phyloP scores from a whole-genome alignment of 148 eudicot species.

The Rhododendron williamsianum region DNA sequence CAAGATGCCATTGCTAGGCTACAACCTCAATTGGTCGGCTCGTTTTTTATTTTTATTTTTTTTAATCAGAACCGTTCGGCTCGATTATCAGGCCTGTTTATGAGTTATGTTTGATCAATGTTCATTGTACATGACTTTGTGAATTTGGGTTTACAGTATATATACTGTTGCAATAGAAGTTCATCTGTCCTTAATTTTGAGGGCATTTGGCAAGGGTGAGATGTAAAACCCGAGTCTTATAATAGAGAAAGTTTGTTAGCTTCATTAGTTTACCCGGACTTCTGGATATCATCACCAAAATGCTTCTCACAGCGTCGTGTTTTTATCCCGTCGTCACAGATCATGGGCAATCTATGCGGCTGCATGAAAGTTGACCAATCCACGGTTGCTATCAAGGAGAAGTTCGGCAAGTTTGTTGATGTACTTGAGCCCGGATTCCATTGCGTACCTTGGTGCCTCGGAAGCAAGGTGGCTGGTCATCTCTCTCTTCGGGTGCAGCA shows the following conservation, averaged over 20 bases:
- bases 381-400: slow-evolving; percentile 35
- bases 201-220: background rate
- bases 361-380: slow-evolving; percentile 38
- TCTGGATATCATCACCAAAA: background rate
- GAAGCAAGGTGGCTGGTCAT: slow-evolving; percentile 29
- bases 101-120: background rate
- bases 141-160: background rate
- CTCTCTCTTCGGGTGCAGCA: slow-evolving; percentile 38
- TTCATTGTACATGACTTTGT: background rate
- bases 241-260: background rate
- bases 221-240: background rate
- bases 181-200: background rate
- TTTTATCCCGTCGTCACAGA: slow-evolving; percentile 12
- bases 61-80: background rate
- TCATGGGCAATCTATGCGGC: slow-evolving; percentile 32
- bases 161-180: background rate
- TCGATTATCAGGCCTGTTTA: background rate
- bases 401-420: slow-evolving; percentile 32
- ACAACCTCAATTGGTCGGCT: background rate
- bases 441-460: slow-evolving; percentile 41
- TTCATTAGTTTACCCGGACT: background rate
- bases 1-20: background rate
- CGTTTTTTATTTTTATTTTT: background rate
- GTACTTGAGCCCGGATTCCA: slow-evolving; percentile 42
- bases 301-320: background rate